Evolutionary conservation across 139 green algal genomes (phyloP), one percentile per base, ranked within the genome.

Genomic region (Picochlorum sp.): DNA sequence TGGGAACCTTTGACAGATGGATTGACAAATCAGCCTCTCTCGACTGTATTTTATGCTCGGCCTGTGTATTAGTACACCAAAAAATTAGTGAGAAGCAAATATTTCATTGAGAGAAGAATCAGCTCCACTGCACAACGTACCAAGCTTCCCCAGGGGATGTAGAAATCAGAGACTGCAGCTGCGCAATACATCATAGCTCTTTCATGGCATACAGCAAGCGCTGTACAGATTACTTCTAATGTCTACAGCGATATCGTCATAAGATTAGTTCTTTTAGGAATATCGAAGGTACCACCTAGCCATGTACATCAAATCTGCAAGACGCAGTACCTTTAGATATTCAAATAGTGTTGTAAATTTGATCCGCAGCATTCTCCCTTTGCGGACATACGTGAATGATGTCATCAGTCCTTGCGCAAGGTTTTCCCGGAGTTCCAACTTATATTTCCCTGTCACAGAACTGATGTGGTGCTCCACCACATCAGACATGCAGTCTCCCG

Each of bases 31-130:
- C 70, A 1, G 83, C 90, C 1, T 50, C 75, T 0, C 63, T 61
- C 15, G 88, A 96, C 73, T 98, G 91, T 20, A 98, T 99, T 77
- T 98, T 99, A 80, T 99, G 94, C 69, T 97, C 90, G 0, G 66
- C 13, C 47, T 54, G 47, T 20, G 6, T 1, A 54, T 8, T 26
- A 20, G n/a, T 21, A 54, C 2, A 20, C 6, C n/a, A 54, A 52
- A 41, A 41, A 80, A 41, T 9, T 41, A 41, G 34, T 41, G 34
- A 41, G 1, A 41, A 41, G 34, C 8, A 41, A 13, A 13, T 41
- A 41, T 41, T 41, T 41, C 34, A 9, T 9, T 11, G 6, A 41
- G 34, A 41, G 34, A 10, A 21, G 60, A 24, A 23, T 64, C 47
- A 70, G 11, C 23, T 57, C 37, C 61, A 18, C 32, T 57, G 49